Base-by-base conservation (phyloP, 768 basidiomycete genomes). In the Pholiota conissans region DNA sequence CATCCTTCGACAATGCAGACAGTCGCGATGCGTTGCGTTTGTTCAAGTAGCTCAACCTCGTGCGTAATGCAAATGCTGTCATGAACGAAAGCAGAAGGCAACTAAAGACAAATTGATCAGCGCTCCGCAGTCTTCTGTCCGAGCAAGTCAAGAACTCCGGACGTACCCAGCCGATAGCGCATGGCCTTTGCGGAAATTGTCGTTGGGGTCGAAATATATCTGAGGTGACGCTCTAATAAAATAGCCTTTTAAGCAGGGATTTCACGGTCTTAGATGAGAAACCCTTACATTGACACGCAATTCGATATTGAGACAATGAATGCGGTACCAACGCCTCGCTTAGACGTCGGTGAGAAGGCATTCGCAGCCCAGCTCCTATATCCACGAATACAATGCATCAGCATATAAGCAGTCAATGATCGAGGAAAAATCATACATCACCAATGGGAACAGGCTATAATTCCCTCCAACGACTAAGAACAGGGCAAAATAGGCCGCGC, bases 251-350 rank as follows among this genome's bases (percentile, higher is more conserved):
- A n/a, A n/a, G n/a, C n/a, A n/a, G n/a, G n/a, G n/a, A n/a, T n/a
- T n/a, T n/a, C n/a, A n/a, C n/a, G n/a, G n/a, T n/a, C n/a, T n/a
- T n/a, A n/a, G n/a, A n/a, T n/a, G 14, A 18, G 14, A 6, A 30
- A 26, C n/a, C 59, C 79, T 56, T 51, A 83, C 82, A 83, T 84
- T 3, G 82, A 84, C 11, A 85, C 74, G 60, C 78, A 80, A 63
- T 83, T 85, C 18, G 82, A 82, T 45, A 85, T 78, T 1, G 83
- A 84, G 22, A 84, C 82, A 42, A 84, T 80, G 63, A 85, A 84
- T 3, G 82, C 82, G 0, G 83, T 84, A 3, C 83, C 83, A 50
- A 83, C 83, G 37, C 83, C 83, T 26, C 83, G 76, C 63, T 85
- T 85, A 1, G 81, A 82, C 7, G 83, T 85, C 10, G 83, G 83